Base-by-base conservation (phyloP, 2,329 filamentous ascomycete genomes). In the Aspergillus intermedius region DNA sequence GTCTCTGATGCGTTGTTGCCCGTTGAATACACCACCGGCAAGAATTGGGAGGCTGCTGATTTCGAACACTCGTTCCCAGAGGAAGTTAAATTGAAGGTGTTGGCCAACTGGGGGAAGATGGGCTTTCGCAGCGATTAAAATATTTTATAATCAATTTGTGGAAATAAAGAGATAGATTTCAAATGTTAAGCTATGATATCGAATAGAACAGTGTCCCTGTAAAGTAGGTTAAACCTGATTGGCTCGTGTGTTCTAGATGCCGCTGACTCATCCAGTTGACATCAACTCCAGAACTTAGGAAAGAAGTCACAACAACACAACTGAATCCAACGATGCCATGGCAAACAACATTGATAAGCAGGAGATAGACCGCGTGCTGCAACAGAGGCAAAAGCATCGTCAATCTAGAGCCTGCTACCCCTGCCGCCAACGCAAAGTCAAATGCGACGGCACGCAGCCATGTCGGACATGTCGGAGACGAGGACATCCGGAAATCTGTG, bases 1-100 rank as follows among this genome's bases (percentile, higher is more conserved):
- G 71, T 77, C 22, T 72, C 66, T 1, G 71, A 77, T 60, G 69
- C 66, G 6, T 49, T 77, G 42, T 54, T 77, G 47, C 67, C 70
- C 0, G 52, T 50, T 2, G 74, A 76, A 48, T 77, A 76, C 54
- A 71, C 60, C 0, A 61, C 57, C 0, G 71, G 66, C 0, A 57
- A 54, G 23, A 55, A 61, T 25, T 67, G 63, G 65, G 56, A 60
- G 44, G 49, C 58, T 0, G 65, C 62, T 17, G 60, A 64, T 45
- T 69, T 70, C n/a, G 48, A 64, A 34, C 44, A 56, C n/a, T 63
- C 60, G 3, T 69, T 70, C 48, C 72, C 74, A 0, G 53, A 63
- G n/a, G 66, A 69, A 0, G 9, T 77, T 0, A 63, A 75, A 53
- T 52, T 62, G 5, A 71, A 63, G 49, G 67, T 44, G 0, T 50